Evolutionary conservation across 768 basidiomycete genomes (phyloP), one percentile per base, ranked within the genome.

Genomic region (Strobilomyces echinocephalus): DNA sequence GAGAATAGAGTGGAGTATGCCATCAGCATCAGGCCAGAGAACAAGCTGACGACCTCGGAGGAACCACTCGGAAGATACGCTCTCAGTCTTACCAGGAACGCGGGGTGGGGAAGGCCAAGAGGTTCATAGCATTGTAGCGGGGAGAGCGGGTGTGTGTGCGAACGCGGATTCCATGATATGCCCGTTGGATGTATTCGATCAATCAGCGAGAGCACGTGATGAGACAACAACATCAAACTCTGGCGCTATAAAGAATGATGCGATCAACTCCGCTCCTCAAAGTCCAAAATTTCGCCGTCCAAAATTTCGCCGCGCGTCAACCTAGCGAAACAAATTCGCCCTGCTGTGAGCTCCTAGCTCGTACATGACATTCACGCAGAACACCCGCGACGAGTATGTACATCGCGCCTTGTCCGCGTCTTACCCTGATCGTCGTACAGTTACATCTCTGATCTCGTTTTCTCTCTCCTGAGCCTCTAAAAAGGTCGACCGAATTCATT

Each of bases 381-480:
- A 80, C 78, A 92, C 89, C 70, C 83, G 89, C 65, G 89, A 92
- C 89, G 89, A 92, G 89, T 91, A 73, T 55, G 84, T 72, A 8
- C 14, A 3, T 46, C 47, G 33, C 43, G 52, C 40, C 33, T 36
- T 26, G 9, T 15, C 36, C 39, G 9, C 35, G 31, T 44, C 47
- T 3, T 35, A 20, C 18, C 26, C 70, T 75, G 49, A 73, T 61
- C 50, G 42, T 53, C 49, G 41, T 52, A 26, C 65, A 93, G 91
- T 65, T 93, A 93, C 68, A 86, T 93, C 72, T 88, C 88, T 71
- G 91, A 93, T 77, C 86, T 91, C 67, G 87, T 93, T 48, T 93
- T 90, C 71, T 88, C 88, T 59, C 85, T 92, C 59, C 70, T 73
- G 60, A 74, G 70, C 46, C 48, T 64, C 18, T 72, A 18, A 51